Percentiles rank a stretch among this genome's conserved stretches.
Evolutionary conservation across 768 basidiomycete species (phyloP).

Genomic region (Boletellus emodensis): DNA sequence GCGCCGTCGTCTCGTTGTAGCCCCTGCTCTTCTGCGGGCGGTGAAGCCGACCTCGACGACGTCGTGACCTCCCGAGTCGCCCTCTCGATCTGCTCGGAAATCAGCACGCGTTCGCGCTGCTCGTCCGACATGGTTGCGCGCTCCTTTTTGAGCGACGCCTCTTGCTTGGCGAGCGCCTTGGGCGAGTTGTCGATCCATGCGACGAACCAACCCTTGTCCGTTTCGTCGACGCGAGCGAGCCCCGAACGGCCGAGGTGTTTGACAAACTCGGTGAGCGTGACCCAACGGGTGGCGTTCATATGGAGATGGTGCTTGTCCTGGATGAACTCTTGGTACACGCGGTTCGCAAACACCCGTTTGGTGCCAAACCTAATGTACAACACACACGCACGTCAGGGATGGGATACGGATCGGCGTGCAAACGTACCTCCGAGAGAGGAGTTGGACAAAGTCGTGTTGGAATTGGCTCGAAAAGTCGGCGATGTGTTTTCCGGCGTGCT

Average conservation of each 20-base stretch:
- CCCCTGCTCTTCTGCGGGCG: constrained; percentile 47
- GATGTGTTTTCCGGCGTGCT: constrained; percentile 90
- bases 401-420: not conserved
- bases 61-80: constrained; percentile 51
- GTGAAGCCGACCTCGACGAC: constrained; percentile 29
- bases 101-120: constrained; percentile 83
- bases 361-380: constrained; percentile 70
- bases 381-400: not conserved
- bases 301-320: constrained; percentile 90
- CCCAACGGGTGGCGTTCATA: constrained; percentile 99
- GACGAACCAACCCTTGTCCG: constrained; percentile 97
- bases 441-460: constrained; percentile 86
- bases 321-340: constrained; percentile 97
- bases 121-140: constrained; percentile 89
- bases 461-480: constrained; percentile 85
- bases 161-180: constrained; percentile 86
- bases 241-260: constrained; percentile 86
- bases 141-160: constrained; percentile 88
- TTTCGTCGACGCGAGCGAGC: constrained; percentile 91
- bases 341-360: constrained; percentile 91
- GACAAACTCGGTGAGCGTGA: constrained; percentile 93
- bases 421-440: constrained; percentile 77
- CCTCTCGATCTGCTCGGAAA: constrained; percentile 91
- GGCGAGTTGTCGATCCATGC: constrained; percentile 97
- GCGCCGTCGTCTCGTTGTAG: constrained; percentile 68